phyloP scores from a whole-genome alignment of 768 basidiomycete genomes.

The Nidularia pulvinata region DNA sequence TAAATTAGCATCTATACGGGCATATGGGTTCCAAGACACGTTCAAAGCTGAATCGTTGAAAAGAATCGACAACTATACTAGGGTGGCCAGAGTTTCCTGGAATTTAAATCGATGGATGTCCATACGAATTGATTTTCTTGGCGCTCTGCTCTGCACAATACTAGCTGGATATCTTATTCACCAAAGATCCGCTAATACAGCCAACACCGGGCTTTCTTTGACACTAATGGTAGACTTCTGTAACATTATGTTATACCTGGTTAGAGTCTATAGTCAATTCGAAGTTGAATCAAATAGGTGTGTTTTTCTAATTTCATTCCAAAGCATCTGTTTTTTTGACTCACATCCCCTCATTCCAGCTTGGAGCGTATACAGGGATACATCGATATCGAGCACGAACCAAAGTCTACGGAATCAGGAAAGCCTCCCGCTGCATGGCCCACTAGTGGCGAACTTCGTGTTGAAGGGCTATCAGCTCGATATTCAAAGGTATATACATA shows the following conservation, averaged over 20 bases:
- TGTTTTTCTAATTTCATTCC: constrained; percentile 17
- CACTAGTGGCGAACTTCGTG: constrained; percentile 46
- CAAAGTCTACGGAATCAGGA: constrained; percentile 18
- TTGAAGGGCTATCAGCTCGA: constrained; percentile 49
- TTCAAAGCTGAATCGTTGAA: constrained; percentile 46
- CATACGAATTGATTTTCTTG: constrained; percentile 59
- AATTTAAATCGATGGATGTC: constrained; percentile 51
- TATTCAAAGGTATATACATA: constrained; percentile 34
- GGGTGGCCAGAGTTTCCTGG: constrained; percentile 45
- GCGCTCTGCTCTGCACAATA: constrained; percentile 50
- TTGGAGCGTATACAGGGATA: constrained; percentile 11
- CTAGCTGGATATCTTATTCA: constrained; percentile 59
- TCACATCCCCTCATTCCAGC: constrained; percentile 14
- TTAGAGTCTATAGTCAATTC: constrained; percentile 41
- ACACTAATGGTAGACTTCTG: constrained; percentile 64
- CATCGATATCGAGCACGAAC: constrained; percentile 12
- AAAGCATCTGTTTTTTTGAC: not conserved
- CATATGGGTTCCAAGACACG: constrained; percentile 58
- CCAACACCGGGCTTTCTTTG: constrained; percentile 53
- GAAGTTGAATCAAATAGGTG: constrained; percentile 47
- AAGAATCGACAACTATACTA: constrained; percentile 54
- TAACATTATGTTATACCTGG: constrained; percentile 50
- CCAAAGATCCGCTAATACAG: constrained; percentile 26
- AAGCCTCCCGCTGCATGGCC: constrained; percentile 66
- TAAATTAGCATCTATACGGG: constrained; percentile 53